These are phyloP conservation scores for Solanum paucissectum DNA, from an alignment of 257 asterid genomes.

Conservation along the genomic window DNA sequence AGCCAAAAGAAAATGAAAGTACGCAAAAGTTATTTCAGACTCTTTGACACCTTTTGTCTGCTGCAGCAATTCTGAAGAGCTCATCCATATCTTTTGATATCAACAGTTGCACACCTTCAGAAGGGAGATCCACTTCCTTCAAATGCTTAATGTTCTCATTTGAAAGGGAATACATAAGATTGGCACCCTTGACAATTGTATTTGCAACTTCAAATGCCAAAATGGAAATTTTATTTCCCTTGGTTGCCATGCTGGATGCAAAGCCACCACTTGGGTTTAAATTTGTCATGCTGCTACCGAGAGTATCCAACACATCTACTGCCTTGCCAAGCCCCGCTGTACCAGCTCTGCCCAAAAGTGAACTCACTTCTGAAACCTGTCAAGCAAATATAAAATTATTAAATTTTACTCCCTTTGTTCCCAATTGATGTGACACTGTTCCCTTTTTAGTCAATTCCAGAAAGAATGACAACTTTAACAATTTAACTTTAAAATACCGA, in stretches of 20 bases:
- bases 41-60: slow-evolving; percentile 70
- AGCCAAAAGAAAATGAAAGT: background rate
- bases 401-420: background rate
- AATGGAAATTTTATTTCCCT: slow-evolving; percentile 72
- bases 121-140: slow-evolving; percentile 76
- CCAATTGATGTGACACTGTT: background rate
- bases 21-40: background rate
- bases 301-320: slow-evolving; percentile 87
- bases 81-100: slow-evolving; percentile 77
- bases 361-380: slow-evolving; percentile 94
- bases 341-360: slow-evolving; percentile 85
- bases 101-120: slow-evolving; percentile 82
- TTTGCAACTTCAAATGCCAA: slow-evolving; percentile 97
- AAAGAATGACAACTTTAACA: background rate
- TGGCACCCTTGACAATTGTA: slow-evolving; percentile 90
- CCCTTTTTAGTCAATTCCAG: background rate
- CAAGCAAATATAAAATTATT: background rate
- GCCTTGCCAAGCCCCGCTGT: slow-evolving; percentile 48
- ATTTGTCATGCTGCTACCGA: slow-evolving; percentile 96
- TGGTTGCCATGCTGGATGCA: slow-evolving; percentile 74
- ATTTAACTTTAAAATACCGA: background rate
- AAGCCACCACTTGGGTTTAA: slow-evolving; percentile 75
- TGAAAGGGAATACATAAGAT: slow-evolving; percentile 75
- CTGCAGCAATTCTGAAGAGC: slow-evolving; percentile 74
- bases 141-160: slow-evolving; percentile 56